Evolutionary conservation across 768 basidiomycete species (phyloP).

Genomic region (Cyathus striatus): DNA sequence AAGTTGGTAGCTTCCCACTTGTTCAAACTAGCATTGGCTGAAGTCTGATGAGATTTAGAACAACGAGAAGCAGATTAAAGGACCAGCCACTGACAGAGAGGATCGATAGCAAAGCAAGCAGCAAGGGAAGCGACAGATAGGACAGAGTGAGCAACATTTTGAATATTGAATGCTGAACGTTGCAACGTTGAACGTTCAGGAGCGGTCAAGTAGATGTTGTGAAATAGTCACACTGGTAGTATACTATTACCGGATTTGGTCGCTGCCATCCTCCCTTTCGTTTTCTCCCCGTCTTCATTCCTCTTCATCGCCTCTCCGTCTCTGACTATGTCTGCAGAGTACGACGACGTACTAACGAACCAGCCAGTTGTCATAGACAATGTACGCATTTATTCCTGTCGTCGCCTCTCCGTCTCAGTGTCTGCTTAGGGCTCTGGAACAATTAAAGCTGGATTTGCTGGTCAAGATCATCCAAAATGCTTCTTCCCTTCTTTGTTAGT

Average conservation of each 20-base stretch:
- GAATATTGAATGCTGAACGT: not conserved
- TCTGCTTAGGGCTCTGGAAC: slow-evolving; percentile 86
- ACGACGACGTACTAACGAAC: slow-evolving; percentile 93
- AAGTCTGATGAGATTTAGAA: slow-evolving; percentile 10
- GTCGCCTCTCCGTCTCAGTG: slow-evolving; percentile 14
- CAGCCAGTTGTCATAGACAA: slow-evolving; percentile 99
- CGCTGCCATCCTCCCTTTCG: too few species aligned
- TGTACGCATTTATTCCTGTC: slow-evolving; percentile 41
- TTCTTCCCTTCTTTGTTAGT: slow-evolving; percentile 99
- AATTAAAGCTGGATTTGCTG: slow-evolving; percentile 98
- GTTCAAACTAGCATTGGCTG: slow-evolving; percentile 40
- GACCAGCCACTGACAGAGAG: not conserved
- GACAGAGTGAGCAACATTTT: not conserved
- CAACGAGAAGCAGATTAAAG: not conserved
- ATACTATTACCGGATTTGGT: too few species aligned
- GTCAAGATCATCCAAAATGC: slow-evolving; percentile 98
- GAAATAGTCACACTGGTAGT: not conserved
- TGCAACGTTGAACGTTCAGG: not conserved
- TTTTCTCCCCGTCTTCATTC: too few species aligned
- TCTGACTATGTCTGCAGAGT: slow-evolving; percentile 71
- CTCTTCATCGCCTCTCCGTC: not conserved
- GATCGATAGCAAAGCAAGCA: not conserved
- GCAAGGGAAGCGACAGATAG: too few species aligned
- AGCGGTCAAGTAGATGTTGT: not conserved
- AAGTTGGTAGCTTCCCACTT: slow-evolving; percentile 91